Evolutionary conservation across 2,329 filamentous ascomycete species (phyloP), one percentile per base, ranked within the genome.

Genomic region (Harringtonia lauricola): DNA sequence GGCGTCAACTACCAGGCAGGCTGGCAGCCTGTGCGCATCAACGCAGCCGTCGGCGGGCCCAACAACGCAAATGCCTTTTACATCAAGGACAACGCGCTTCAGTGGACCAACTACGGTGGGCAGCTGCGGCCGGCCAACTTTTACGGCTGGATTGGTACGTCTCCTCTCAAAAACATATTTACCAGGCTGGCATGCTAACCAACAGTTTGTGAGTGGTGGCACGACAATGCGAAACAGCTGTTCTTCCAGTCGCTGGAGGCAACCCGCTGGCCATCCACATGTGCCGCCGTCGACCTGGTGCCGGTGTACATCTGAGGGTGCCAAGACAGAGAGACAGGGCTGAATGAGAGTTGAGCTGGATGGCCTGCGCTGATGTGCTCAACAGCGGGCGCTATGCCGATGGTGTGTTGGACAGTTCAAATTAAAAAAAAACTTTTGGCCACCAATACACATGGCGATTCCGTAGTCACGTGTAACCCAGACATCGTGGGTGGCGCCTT

Each of bases 141-240:
- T 30, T 24, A 18, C 24, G 45, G 45, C 14, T 49, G 47, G 47
- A 15, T 47, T 18, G 47, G 45, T 47, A 24, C 2, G 42, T 44
- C 18, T 13, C 19, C 4, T 22, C 4, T 13, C n/a, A 10, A 14
- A 1, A 17, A 24, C 13, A 6, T 12, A 4, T 6, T 24, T n/a
- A 9, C 8, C 15, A 17, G 14, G 17, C 14, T 22, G 10, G 8
- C 3, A 3, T 31, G 29, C 15, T 40, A 4, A 13, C 24, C 3
- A 17, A 4, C 24, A 43, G 41, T 30, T 13, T 43, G 41, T 36
- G 14, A 46, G 13, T 46, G 44, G 44, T 43, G 41, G 44, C 24
- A 46, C 28, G 14, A 28, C 35, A 35, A 43, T 36, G 19, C 35
- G 8, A n/a, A 39, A 28, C 47, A 49, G 40, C 41, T 49, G 18